Evolutionary conservation across 345 rosid genomes (phyloP).

Genomic region (Boechera divaricarpa): DNA sequence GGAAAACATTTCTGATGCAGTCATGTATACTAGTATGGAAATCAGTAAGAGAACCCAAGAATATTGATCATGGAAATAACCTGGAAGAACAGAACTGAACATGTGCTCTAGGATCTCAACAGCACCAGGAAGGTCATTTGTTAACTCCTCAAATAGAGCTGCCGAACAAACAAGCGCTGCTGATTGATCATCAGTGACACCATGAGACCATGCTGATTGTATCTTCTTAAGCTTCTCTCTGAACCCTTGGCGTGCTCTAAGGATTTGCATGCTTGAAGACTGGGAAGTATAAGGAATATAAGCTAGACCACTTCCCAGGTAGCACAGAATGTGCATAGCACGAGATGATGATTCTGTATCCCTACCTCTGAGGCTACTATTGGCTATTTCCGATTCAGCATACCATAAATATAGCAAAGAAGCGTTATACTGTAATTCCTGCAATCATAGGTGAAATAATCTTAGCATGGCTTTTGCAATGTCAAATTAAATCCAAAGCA

Average conservation of each 20-base stretch:
- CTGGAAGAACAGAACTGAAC: slow-evolving; percentile 85
- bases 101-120: slow-evolving; percentile 70
- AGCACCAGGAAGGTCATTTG: slow-evolving; percentile 68
- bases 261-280: slow-evolving; percentile 77
- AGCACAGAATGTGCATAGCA: slow-evolving; percentile 72
- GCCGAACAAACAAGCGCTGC: slow-evolving; percentile 78
- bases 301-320: slow-evolving; percentile 72
- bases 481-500: neutral
- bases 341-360: slow-evolving; percentile 68
- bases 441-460: slow-evolving; percentile 37
- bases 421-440: slow-evolving; percentile 73
- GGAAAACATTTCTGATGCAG: slow-evolving; percentile 18
- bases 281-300: slow-evolving; percentile 68
- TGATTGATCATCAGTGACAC: slow-evolving; percentile 74
- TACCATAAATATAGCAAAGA: slow-evolving; percentile 86
- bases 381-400: slow-evolving; percentile 77
- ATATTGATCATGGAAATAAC: slow-evolving; percentile 46
- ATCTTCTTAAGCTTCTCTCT: slow-evolving; percentile 66
- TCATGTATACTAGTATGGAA: slow-evolving; percentile 19
- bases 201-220: slow-evolving; percentile 70
- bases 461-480: slow-evolving; percentile 30
- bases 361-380: slow-evolving; percentile 37
- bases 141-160: slow-evolving; percentile 85
- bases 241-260: slow-evolving; percentile 91
- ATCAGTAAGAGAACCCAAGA: slow-evolving; percentile 6